Conservation (phyloP, 1,284 basidiomycete genomes). For the Pholiota adiposa region DNA sequence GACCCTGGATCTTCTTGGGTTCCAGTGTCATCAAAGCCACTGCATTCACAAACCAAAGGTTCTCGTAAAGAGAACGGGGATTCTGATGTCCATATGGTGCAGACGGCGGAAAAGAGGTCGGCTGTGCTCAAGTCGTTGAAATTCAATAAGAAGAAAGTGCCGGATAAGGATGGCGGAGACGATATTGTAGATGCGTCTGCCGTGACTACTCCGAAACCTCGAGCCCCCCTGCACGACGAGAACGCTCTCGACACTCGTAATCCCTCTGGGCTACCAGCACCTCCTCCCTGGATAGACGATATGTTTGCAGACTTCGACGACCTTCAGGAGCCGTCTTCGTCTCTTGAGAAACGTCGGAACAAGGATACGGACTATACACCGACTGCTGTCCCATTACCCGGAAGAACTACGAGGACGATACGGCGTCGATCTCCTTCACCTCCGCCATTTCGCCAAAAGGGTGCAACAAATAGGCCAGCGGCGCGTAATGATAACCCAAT, state of each 20-base stretch:
- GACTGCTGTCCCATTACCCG: constrained; percentile 8
- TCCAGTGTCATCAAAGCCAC: background rate
- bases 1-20: constrained; percentile 6
- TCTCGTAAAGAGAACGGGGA: background rate
- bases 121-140: constrained; percentile 24
- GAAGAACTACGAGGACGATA: constrained; percentile 14
- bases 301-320: background rate
- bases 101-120: constrained; percentile 7
- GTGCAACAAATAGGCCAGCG: background rate
- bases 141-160: constrained; percentile 42
- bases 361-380: background rate
- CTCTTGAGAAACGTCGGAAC: background rate
- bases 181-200: constrained; percentile 10
- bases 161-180: background rate
- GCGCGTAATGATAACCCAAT: background rate
- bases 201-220: constrained; percentile 22
- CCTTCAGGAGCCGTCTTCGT: constrained; percentile 1
- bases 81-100: background rate
- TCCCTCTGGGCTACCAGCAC: background rate
- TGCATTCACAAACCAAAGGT: background rate
- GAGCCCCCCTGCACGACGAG: constrained; percentile 5
- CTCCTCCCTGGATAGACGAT: background rate
- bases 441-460: background rate
- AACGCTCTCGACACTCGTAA: background rate
- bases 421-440: constrained; percentile 4